Evolutionary conservation across 257 asterid species (phyloP), one percentile per base, ranked within the genome.

Genomic region (Anisodus acutangulus): DNA sequence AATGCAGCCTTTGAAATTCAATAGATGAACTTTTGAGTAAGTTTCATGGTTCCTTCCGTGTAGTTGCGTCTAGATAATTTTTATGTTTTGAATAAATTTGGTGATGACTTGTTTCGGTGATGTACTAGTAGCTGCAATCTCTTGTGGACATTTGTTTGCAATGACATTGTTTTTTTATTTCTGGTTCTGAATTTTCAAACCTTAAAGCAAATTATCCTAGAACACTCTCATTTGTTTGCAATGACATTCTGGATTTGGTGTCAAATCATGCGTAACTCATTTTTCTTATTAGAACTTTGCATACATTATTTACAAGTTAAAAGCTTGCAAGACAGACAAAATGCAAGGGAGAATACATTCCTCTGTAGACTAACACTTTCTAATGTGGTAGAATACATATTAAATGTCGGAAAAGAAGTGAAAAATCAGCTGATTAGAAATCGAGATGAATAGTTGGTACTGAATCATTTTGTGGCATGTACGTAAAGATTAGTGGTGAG

Each of bases 1-100:
- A 19, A 45, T 72, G 80, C n/a, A 72, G 59, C 10, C 80, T 47
- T 45, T 47, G 0, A 4, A 72, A 39, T 3, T 45, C 9, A 10
- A n/a, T 41, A 43, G 11, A n/a, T n/a, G 55, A 43, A 43, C 58
- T 43, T 41, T 7, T 71, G 55, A 71, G n/a, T 71, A 45, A 71
- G 79, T 71, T 45, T 13, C 80, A 71, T n/a, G 35, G 37, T 70
- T 8, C 55, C 79, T 16, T 11, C 43, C 17, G 57, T 71, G 79
- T 43, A 39, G 17, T 43, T 43, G 58, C 26, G 0, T 45, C 57
- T 45, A 71, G 5, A 37, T 45, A 71, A 45, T n/a, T 45, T 45
- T 43, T 22, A 43, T 9, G 58, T 45, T 71, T n/a, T 45, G 58
- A n/a, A n/a, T 45, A 71, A 71, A 45, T 71, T 71, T 71, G 15